phyloP scores from a whole-genome alignment of 2,329 filamentous ascomycete genomes.

The Diaporthe amygdali region DNA sequence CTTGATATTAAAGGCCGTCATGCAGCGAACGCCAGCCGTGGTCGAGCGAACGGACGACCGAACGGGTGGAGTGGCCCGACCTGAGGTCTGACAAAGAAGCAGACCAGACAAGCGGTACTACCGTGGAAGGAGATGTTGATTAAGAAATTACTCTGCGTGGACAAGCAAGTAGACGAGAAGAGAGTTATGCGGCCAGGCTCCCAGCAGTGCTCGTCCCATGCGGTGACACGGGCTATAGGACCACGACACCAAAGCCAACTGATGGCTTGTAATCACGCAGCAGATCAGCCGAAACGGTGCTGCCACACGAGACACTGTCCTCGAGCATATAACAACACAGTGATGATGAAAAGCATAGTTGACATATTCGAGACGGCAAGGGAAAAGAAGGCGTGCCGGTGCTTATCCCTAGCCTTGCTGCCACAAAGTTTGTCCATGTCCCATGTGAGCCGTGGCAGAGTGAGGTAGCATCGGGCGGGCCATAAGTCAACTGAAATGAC shows the following conservation, averaged over 20 bases:
- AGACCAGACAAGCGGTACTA: constrained; percentile 2
- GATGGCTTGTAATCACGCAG: background rate
- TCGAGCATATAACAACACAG: background rate
- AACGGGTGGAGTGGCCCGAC: constrained; percentile 1
- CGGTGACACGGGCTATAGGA: constrained; percentile 20
- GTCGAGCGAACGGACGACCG: background rate
- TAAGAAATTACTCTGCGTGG: background rate
- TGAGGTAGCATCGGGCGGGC: constrained; percentile 3
- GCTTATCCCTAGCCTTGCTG: constrained; percentile 6
- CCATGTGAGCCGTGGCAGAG: background rate
- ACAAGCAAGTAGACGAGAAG: constrained; percentile 8
- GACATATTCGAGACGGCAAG: constrained; percentile 21
- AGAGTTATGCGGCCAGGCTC: constrained; percentile 19
- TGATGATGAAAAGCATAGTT: constrained; percentile 4
- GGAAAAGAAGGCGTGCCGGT: constrained; percentile 7
- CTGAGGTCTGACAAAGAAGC: constrained; percentile 17
- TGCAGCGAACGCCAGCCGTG: constrained; percentile 9
- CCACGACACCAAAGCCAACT: constrained; percentile 6
- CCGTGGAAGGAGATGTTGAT: background rate
- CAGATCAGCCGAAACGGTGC: constrained; percentile 2
- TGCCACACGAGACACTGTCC: constrained; percentile 21
- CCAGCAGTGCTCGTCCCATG: constrained; percentile 21
- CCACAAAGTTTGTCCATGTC: background rate
- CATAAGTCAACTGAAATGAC: constrained; percentile 8
- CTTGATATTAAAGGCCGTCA: constrained; percentile 16